Evolutionary conservation across 192 early-diverging fungal genomes (phyloP), one percentile per base, ranked within the genome.

Genomic region (Funneliformis geosporum): DNA sequence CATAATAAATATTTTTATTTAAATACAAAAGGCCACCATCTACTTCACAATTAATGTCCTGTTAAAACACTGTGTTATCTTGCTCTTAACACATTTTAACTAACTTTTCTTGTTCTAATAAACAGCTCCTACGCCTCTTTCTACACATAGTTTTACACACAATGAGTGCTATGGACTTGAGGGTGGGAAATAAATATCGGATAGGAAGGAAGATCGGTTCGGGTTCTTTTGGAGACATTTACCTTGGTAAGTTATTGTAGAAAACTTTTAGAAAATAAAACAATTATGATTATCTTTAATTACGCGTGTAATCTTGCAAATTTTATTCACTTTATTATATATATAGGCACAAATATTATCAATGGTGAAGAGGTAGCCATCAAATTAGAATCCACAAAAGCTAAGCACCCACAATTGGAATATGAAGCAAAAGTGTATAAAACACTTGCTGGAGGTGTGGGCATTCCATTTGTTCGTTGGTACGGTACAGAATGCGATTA

Each of bases 191-290:
- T 87, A 96, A 95, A 86, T 99, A 92, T 88, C 89, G 94, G 68
- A 92, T 99, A 76, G 96, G 96, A 68, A 89, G 95, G 70, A 99
- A 98, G 87, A 95, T 99, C 86, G 98, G 98, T 60, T 93, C 93
- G 65, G 98, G 98, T 66, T 96, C 94, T 60, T 99, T 99, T 92
- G 98, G 98, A 60, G 98, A 98, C 81, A 97, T 99, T 83, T 98
- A 94, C 83, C 91, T 97, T 73, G 95, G 95, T 95, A 85, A 84
- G 87, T 76, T 66, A 28, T 25, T 4, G 14, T 18, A 66, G 16
- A 5, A 66, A 66, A 10, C 18, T 33, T 65, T 0, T 65, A 27
- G 62, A 65, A 5, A 10, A 23, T 43, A 44, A 12, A 42, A n/a
- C 40, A 69, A 43, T 8, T 33, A 68, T 42, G 38, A 68, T 78